Percentiles rank a stretch among this genome's conserved stretches.
These are phyloP conservation scores for Huntiella decipiens DNA, from an alignment of 2,329 filamentous ascomycete genomes.

Conservation along the genomic window DNA sequence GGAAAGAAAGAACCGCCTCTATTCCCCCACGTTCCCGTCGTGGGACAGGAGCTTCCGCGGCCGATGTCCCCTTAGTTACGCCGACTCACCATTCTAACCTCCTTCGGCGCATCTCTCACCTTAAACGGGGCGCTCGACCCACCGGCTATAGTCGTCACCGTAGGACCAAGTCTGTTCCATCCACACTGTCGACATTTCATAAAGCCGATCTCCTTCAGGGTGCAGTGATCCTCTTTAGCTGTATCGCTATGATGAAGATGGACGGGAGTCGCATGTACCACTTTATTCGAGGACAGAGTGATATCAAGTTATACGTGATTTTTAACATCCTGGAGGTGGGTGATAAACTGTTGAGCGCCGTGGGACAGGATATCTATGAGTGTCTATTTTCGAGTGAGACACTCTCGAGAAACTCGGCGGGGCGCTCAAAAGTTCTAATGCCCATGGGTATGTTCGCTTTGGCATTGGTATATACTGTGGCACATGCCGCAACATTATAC, in stretches of 20 bases:
- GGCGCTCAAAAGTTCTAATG: slow-evolving; percentile 74
- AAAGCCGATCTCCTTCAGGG: slow-evolving; percentile 93
- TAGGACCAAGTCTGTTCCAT: slow-evolving; percentile 68
- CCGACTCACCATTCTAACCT: slow-evolving; percentile 3
- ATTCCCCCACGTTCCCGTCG: not conserved
- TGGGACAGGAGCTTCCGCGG: not conserved
- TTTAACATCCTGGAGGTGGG: slow-evolving; percentile 93
- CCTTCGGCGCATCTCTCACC: slow-evolving; percentile 9
- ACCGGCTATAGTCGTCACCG: slow-evolving; percentile 34
- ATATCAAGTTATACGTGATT: slow-evolving; percentile 96
- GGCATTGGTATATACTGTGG: slow-evolving; percentile 69
- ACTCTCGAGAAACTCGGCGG: slow-evolving; percentile 67
- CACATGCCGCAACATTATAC: slow-evolving; percentile 75
- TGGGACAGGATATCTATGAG: slow-evolving; percentile 91
- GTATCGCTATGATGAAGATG: slow-evolving; percentile 66
- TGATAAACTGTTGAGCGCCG: slow-evolving; percentile 71
- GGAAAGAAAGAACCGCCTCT: not conserved
- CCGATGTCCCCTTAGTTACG: not conserved
- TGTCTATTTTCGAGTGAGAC: slow-evolving; percentile 89
- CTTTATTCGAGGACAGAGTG: slow-evolving; percentile 84
- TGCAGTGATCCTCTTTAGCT: slow-evolving; percentile 70
- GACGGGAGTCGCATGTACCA: slow-evolving; percentile 98
- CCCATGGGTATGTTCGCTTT: slow-evolving; percentile 84
- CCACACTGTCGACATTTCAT: slow-evolving; percentile 66
- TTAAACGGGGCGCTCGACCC: slow-evolving; percentile 15